phyloP scores from a whole-genome alignment of 805 yeast genomes.

The Lachancea fermentati region DNA sequence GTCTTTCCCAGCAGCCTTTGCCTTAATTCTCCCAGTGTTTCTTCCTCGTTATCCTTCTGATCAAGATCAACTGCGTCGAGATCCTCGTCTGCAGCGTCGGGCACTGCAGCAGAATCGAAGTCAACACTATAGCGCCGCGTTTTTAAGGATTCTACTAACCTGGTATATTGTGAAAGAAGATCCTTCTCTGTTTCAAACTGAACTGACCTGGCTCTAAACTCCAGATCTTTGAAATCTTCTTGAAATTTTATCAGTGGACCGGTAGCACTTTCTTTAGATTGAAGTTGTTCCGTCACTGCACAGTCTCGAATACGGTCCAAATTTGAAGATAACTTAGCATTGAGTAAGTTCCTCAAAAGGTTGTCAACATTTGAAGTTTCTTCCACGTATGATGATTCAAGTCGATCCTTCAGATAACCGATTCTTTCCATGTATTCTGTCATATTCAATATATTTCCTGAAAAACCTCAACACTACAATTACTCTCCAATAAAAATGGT shows the following conservation, averaged over 20 bases:
- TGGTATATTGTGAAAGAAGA: conserved; percentile 15
- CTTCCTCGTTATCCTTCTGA: conserved; percentile 16
- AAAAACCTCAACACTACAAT: no score
- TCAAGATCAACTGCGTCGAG: neutral
- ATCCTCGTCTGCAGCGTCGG: conserved; percentile 2
- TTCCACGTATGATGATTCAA: neutral
- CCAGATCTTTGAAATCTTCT: conserved; percentile 8
- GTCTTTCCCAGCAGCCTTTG: conserved; percentile 28
- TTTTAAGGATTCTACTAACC: conserved; percentile 13
- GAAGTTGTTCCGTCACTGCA: conserved; percentile 11
- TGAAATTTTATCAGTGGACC: conserved; percentile 11
- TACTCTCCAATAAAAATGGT: no score
- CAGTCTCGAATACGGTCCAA: conserved; percentile 13
- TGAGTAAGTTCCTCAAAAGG: conserved; percentile 15
- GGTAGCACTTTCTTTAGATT: conserved; percentile 1
- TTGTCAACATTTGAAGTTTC: conserved; percentile 13
- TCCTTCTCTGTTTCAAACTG: neutral
- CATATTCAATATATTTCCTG: no score
- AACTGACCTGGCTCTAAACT: conserved; percentile 3
- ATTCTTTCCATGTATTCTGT: neutral
- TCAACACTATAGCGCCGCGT: conserved; percentile 28
- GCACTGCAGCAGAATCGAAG: conserved; percentile 18
- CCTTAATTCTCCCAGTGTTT: conserved; percentile 30
- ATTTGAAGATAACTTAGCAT: conserved; percentile 19
- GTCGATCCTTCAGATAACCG: neutral